phyloP scores from a whole-genome alignment of 2,329 filamentous ascomycete species.

The Xylaria digitata region DNA sequence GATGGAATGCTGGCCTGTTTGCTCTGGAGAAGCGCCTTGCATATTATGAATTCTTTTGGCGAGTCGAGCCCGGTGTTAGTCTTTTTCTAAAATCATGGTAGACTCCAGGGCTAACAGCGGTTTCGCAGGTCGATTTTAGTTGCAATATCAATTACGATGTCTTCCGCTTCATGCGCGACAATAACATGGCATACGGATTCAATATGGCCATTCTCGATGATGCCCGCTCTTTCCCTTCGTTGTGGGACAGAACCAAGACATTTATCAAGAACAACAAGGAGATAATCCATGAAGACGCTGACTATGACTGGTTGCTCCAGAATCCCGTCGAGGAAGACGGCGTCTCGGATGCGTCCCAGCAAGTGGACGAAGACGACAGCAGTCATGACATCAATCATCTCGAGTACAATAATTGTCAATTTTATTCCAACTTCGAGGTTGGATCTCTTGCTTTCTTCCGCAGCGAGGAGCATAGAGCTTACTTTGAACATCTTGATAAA shows the following conservation, averaged over 20 bases:
- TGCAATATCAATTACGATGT: slow-evolving; percentile 82
- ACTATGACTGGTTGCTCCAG: slow-evolving; percentile 62
- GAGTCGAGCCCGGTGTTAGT: slow-evolving; percentile 69
- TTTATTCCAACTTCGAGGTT: slow-evolving; percentile 67
- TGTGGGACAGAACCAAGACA: slow-evolving; percentile 59
- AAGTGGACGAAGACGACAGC: slow-evolving; percentile 22
- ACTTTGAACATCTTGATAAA: slow-evolving; percentile 62
- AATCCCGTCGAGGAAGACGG: slow-evolving; percentile 37
- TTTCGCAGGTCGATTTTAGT: slow-evolving; percentile 63
- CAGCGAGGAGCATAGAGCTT: slow-evolving; percentile 57
- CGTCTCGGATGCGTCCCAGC: background rate
- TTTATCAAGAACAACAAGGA: slow-evolving; percentile 60
- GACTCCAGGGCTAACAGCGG: slow-evolving; percentile 34
- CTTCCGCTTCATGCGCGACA: slow-evolving; percentile 86
- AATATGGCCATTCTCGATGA: slow-evolving; percentile 63
- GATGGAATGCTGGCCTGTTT: slow-evolving; percentile 87
- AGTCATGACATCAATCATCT: slow-evolving; percentile 44
- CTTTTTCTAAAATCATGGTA: background rate
- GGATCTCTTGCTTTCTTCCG: slow-evolving; percentile 64
- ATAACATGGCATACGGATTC: slow-evolving; percentile 82
- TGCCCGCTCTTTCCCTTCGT: slow-evolving; percentile 55
- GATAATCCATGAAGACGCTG: slow-evolving; percentile 59
- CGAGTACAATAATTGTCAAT: slow-evolving; percentile 62
- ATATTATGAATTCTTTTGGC: slow-evolving; percentile 70
- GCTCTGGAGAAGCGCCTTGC: slow-evolving; percentile 79